These are phyloP conservation scores for Trichomonascaceae sp. DNA, from an alignment of 1,139 yeast genomes.

Conservation along the genomic window DNA sequence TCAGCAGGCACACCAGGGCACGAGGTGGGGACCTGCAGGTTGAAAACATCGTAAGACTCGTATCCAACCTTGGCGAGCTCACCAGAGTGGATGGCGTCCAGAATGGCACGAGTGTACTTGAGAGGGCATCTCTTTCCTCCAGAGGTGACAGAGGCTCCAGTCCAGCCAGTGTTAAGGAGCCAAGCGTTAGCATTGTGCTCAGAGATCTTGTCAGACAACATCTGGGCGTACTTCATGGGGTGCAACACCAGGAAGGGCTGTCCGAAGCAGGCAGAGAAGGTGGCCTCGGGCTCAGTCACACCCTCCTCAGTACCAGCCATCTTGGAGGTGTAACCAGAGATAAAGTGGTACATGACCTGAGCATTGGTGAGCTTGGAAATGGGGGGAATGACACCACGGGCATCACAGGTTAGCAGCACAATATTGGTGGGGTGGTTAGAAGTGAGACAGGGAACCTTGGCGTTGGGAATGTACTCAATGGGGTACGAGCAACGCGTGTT, in stretches of 20 bases:
- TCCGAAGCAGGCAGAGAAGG: slow-evolving; percentile 98
- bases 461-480: slow-evolving; percentile 92
- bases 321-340: slow-evolving; percentile 96
- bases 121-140: slow-evolving; percentile 98
- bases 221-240: slow-evolving; percentile 97
- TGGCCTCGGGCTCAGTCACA: slow-evolving; percentile 95
- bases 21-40: slow-evolving; percentile 72
- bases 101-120: slow-evolving; percentile 93
- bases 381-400: slow-evolving; percentile 96
- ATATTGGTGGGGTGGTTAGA: slow-evolving; percentile 87
- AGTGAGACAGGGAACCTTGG: slow-evolving; percentile 89
- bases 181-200: slow-evolving; percentile 87
- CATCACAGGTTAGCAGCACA: slow-evolving; percentile 90
- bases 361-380: slow-evolving; percentile 87
- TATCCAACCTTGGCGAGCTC: slow-evolving; percentile 66
- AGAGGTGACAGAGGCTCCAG: slow-evolving; percentile 80
- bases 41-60: slow-evolving; percentile 79
- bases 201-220: slow-evolving; percentile 86
- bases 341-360: slow-evolving; percentile 98
- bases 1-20: slow-evolving; percentile 76
- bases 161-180: slow-evolving; percentile 98
- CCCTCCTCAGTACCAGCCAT: slow-evolving; percentile 99
- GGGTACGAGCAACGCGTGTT: slow-evolving; percentile 99
- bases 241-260: slow-evolving; percentile 97
- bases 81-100: slow-evolving; percentile 92